Evolutionary conservation across 768 basidiomycete genomes (phyloP).

Genomic region (Boletus rex-veris): DNA sequence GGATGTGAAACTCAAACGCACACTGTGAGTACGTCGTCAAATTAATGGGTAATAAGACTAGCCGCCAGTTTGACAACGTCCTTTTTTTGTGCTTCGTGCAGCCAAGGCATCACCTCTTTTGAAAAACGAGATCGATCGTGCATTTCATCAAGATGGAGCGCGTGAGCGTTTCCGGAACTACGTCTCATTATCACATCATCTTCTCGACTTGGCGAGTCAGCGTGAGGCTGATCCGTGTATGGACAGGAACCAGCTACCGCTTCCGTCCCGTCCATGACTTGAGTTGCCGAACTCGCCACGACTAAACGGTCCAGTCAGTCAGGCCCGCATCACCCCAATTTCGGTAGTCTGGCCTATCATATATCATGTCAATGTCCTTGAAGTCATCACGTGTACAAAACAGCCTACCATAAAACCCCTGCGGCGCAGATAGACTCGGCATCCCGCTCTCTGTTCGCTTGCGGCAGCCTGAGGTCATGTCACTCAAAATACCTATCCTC

Average conservation of each 20-base stretch:
- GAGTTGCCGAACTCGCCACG: too few species aligned
- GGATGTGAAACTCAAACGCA: background rate
- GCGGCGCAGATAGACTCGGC: background rate
- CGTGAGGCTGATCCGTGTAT: background rate
- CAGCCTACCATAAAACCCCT: slow-evolving; percentile 9
- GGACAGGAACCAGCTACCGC: too few species aligned
- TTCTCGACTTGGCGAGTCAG: background rate
- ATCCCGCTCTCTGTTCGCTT: background rate
- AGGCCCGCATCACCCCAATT: background rate
- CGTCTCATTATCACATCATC: too few species aligned
- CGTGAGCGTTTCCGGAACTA: too few species aligned
- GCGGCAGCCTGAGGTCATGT: slow-evolving; percentile 19
- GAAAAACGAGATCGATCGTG: background rate
- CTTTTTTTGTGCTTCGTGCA: too few species aligned
- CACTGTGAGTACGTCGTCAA: background rate
- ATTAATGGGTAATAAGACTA: background rate
- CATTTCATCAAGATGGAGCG: too few species aligned
- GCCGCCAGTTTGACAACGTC: too few species aligned
- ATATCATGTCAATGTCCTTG: background rate
- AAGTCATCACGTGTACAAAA: slow-evolving; percentile 17
- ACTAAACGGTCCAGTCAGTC: too few species aligned
- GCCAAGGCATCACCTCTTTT: background rate
- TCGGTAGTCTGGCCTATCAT: background rate
- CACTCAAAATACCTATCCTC: slow-evolving; percentile 21
- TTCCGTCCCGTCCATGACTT: too few species aligned